Evolutionary conservation across 192 early-diverging fungal genomes (phyloP), one percentile per base, ranked within the genome.

Genomic region (Chytriomyces confervae): DNA sequence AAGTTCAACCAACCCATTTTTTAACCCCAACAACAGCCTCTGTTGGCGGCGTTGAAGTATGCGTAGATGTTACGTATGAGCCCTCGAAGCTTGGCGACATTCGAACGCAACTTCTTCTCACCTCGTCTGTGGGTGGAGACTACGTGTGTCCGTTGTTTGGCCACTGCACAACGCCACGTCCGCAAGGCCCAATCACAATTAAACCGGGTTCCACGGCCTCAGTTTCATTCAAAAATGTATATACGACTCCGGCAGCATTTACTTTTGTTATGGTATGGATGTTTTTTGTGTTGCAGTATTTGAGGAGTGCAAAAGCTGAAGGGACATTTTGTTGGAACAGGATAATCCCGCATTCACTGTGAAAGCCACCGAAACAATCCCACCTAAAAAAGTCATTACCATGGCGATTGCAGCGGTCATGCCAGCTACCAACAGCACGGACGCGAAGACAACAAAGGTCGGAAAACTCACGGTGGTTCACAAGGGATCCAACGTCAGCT

Each of bases 201-300:
- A 89, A 87, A 75, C 18, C 85, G 13, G 89, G 89, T 1, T 53
- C 78, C 7, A 61, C 82, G 0, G 61, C 86, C 1, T 50, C 80
- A 4, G 68, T 91, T 8, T 71, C 84, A 6, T 91, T 91, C 80
- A 91, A 90, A 53, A 91, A 91, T 75, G 89, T 91, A 16, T 89
- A 89, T 71, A 81, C 72, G 18, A 50, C 64, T 13, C 73, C 72
- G 16, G 87, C 89, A 7, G 77, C 85, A 4, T 91, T 90, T 66
- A 82, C 27, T 64, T 84, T 84, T 65, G 77, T 82, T 7, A 85
- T 91, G 73, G 86, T 88, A 67, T 27, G 85, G 72, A 11, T 27
- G 10, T 20, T 65, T 23, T 20, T 47, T 78, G n/a, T 23, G 5
- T 53, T 20, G 6, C 11, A 79, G 10, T 20, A 3, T 73, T 75